Percentiles rank a stretch among this genome's conserved stretches.
phyloP scores from a whole-genome alignment of 2,329 filamentous ascomycete species.

The Trichophyton simii region DNA sequence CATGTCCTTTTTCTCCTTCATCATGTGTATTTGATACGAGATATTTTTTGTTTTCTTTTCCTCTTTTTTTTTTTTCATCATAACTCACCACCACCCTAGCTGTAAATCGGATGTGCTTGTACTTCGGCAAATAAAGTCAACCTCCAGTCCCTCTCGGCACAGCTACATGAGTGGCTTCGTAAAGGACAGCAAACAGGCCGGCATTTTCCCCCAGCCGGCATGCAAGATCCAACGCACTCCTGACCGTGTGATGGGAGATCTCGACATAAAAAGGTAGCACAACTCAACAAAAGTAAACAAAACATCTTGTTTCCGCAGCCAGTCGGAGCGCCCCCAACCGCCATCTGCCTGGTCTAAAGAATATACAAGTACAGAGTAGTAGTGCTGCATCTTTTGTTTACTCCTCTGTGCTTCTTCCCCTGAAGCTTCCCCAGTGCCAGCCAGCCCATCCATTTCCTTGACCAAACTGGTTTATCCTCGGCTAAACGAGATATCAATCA shows the following conservation, averaged over 20 bases:
- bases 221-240: neutral
- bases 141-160: neutral
- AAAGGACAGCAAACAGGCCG: neutral
- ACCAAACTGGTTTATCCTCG: constrained; percentile 4
- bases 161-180: no score
- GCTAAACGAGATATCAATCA: neutral
- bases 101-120: neutral
- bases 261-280: no score
- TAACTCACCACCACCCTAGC: neutral
- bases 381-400: no score
- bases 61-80: neutral
- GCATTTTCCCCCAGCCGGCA: neutral
- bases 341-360: neutral
- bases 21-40: constrained; percentile 4
- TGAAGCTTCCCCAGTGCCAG: neutral
- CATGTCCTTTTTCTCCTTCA: neutral
- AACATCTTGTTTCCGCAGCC: neutral
- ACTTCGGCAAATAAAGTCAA: neutral
- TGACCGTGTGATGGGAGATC: no score
- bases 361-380: no score
- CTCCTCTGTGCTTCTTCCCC: no score
- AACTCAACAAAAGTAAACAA: no score
- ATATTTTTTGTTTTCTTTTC: constrained; percentile 2
- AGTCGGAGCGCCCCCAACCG: neutral
- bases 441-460: neutral